Evolutionary conservation across 495 filamentous ascomycete species (phyloP).

Genomic region (Xylaria castorea): DNA sequence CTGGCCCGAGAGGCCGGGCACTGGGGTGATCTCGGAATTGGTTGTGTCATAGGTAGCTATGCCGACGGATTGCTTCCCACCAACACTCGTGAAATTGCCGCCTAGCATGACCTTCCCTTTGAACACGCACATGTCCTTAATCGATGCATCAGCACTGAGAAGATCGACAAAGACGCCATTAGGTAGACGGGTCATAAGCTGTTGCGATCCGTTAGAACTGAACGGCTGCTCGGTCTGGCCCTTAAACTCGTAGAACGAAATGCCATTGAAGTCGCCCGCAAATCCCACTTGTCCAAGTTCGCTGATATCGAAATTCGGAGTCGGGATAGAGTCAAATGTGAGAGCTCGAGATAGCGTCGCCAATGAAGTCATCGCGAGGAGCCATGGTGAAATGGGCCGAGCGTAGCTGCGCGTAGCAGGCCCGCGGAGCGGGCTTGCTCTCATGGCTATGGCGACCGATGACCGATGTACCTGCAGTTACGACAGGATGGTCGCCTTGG

Average conservation of each 20-base stretch:
- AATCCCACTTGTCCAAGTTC: constrained; percentile 83
- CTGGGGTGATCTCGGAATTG: constrained; percentile 67
- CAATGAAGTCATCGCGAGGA: constrained; percentile 50
- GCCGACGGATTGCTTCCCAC: constrained; percentile 73
- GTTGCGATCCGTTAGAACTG: constrained; percentile 76
- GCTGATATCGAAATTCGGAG: constrained; percentile 82
- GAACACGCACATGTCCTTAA: constrained; percentile 87
- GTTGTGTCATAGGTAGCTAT: constrained; percentile 81
- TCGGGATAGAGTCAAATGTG: constrained; percentile 71
- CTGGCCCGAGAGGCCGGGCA: constrained; percentile 80
- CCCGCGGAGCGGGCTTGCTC: constrained; percentile 44
- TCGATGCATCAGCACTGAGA: constrained; percentile 77
- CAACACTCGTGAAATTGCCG: constrained; percentile 96
- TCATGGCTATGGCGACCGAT: constrained; percentile 44
- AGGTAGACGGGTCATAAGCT: constrained; percentile 81
- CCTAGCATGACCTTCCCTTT: constrained; percentile 78
- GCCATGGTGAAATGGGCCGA: constrained; percentile 35
- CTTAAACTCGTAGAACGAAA: constrained; percentile 86
- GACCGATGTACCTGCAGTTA: constrained; percentile 27
- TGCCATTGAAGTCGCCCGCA: constrained; percentile 87
- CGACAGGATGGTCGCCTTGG: constrained; percentile 30
- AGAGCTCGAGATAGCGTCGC: constrained; percentile 64
- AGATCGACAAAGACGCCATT: constrained; percentile 83
- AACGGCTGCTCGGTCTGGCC: constrained; percentile 74
- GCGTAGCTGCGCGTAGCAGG: constrained; percentile 42